Percentiles rank a stretch among this genome's conserved stretches.
Conservation (phyloP, 2,329 filamentous ascomycete species). For the Colletotrichum tanaceti region DNA sequence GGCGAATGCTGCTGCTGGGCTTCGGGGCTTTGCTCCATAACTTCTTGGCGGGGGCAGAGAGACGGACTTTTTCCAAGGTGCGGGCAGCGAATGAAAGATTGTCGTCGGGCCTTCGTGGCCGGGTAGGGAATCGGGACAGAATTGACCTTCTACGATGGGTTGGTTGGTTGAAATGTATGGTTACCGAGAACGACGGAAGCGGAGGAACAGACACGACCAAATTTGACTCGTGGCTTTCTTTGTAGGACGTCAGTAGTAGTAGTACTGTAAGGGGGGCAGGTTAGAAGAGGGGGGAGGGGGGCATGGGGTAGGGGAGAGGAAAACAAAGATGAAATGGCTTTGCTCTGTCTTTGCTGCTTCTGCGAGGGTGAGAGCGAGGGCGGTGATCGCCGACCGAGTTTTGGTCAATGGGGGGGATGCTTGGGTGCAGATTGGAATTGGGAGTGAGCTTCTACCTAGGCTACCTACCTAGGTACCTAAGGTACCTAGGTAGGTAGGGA, state of each 20-base stretch:
- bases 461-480: too few species aligned
- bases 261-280: too few species aligned
- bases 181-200: constrained; percentile 2
- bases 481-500: too few species aligned
- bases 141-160: background rate
- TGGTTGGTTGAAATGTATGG: constrained; percentile 1
- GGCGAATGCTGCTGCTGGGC: constrained; percentile 30
- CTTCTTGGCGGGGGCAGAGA: constrained; percentile 19
- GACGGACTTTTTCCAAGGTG: constrained; percentile 23
- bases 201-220: background rate
- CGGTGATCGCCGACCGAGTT: background rate
- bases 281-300: too few species aligned
- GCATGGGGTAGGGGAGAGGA: background rate
- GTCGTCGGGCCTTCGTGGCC: background rate
- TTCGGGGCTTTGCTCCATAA: constrained; percentile 39
- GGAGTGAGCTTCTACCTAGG: too few species aligned
- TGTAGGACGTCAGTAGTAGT: too few species aligned
- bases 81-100: background rate
- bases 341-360: background rate
- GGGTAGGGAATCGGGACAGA: too few species aligned
- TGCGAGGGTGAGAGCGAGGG: background rate
- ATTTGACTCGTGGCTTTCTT: constrained; percentile 1
- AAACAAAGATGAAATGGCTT: background rate
- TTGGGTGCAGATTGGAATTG: too few species aligned
- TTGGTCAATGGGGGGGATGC: too few species aligned